Evolutionary conservation across 2,329 filamentous ascomycete genomes (phyloP), one percentile per base, ranked within the genome.

Genomic region (Pyrenochaeta sp.): DNA sequence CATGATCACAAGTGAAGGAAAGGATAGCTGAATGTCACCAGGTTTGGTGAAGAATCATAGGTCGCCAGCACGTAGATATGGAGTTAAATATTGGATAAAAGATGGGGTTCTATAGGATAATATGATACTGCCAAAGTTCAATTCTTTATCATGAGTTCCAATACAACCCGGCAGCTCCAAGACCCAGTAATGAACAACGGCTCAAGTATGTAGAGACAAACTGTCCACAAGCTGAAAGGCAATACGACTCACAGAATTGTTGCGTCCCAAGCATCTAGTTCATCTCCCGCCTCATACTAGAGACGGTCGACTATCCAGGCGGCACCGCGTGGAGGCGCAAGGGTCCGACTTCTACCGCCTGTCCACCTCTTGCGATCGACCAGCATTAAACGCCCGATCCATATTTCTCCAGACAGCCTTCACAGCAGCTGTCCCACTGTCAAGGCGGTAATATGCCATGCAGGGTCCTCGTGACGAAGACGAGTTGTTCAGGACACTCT

Each of bases 291-390:
- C 25, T 34, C 51, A 40, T 10, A 46, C 34, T 32, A 9, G 5
- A 12, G 30, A n/a, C 50, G 27, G 52, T 62, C 63, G 63, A 72
- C 66, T 73, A 71, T 73, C 72, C 72, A 74, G 72, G 66, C 62
- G 62, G 70, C 69, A 75, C 72, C 70, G 65, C 72, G 71, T 61
- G 72, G 72, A 75, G 70, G 72, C 72, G 72, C 72, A 72, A 71
- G 72, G 70, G 66, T 75, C 72, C 72, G 72, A 71, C 70, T 73
- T 74, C 68, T 71, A 62, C 68, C 69, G 63, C 70, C 71, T 71
- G 44, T 69, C 72, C 71, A 51, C 54, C 71, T 73, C 70, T 72
- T 73, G 66, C 67, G 61, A 64, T 65, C 68, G 59, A 48, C 61
- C 59, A 60, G 59, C 63, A 52, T 53, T 37, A 50, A 56, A 51